phyloP scores from a whole-genome alignment of 495 filamentous ascomycete genomes.

The Lepidopterella palustris region DNA sequence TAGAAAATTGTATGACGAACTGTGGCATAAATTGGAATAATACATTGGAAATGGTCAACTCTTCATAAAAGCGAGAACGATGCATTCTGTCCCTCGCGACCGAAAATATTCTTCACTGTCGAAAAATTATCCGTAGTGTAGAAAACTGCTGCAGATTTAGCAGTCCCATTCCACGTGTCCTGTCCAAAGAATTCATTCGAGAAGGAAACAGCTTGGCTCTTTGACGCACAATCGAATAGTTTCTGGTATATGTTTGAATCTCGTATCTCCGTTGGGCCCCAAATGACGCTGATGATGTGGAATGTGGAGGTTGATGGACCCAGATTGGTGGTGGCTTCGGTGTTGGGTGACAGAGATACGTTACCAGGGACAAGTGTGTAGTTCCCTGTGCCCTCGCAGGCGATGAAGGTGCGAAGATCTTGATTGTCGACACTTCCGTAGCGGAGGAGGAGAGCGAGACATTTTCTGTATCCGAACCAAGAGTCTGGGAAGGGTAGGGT shows the following conservation, averaged over 20 bases:
- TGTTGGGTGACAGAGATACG: background rate
- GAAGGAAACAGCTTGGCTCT: background rate
- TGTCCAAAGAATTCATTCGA: background rate
- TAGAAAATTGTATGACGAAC: too few species aligned
- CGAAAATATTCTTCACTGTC: background rate
- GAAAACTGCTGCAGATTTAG: background rate
- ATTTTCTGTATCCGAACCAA: background rate
- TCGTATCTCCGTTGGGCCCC: background rate
- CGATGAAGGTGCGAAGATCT: background rate
- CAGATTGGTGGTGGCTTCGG: background rate
- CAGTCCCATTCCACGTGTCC: background rate
- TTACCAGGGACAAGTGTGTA: background rate
- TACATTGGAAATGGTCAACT: too few species aligned
- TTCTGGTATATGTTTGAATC: background rate
- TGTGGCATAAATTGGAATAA: too few species aligned
- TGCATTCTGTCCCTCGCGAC: background rate
- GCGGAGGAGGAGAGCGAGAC: background rate
- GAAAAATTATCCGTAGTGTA: background rate
- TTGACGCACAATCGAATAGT: background rate
- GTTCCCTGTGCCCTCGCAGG: background rate
- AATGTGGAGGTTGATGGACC: background rate
- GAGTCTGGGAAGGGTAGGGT: background rate
- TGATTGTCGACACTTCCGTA: background rate
- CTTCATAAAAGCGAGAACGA: background rate
- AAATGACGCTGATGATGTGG: background rate